Evolutionary conservation across 1,139 yeast species (phyloP).

Genomic region (Kluyveromyces sp.): DNA sequence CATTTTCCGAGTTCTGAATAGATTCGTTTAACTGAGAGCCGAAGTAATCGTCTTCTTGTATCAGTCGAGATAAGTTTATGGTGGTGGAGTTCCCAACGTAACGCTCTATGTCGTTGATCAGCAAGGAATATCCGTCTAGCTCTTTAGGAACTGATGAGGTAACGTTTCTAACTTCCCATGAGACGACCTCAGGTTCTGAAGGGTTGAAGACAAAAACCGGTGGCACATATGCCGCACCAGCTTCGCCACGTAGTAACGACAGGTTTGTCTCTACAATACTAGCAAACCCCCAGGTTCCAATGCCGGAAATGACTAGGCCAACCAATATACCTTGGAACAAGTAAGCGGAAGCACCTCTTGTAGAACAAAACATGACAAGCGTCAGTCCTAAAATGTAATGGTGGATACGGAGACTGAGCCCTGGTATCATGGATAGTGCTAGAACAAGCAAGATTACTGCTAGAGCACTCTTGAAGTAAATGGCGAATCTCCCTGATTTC

Average conservation of each 20-base stretch:
- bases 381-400: constrained; percentile 81
- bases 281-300: constrained; percentile 90
- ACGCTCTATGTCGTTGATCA: constrained; percentile 75
- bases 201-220: constrained; percentile 40
- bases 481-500: constrained; percentile 66
- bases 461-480: constrained; percentile 48
- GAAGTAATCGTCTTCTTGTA: constrained; percentile 34
- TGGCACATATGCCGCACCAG: constrained; percentile 51
- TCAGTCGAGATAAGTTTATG: constrained; percentile 38
- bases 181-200: constrained; percentile 18
- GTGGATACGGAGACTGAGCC: constrained; percentile 73
- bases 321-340: constrained; percentile 75
- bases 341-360: constrained; percentile 64
- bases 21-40: constrained; percentile 26
- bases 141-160: constrained; percentile 9
- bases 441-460: constrained; percentile 42
- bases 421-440: constrained; percentile 49
- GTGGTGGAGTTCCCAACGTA: constrained; percentile 49
- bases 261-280: constrained; percentile 74
- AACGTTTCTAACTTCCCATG: constrained; percentile 20
- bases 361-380: constrained; percentile 80
- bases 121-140: constrained; percentile 48
- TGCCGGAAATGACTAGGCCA: constrained; percentile 78
- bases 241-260: constrained; percentile 68
- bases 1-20: constrained; percentile 18